Evolutionary conservation across 108 stramenopile genomes (phyloP), one percentile per base, ranked within the genome.

Genomic region (Conticribra guillardii): DNA sequence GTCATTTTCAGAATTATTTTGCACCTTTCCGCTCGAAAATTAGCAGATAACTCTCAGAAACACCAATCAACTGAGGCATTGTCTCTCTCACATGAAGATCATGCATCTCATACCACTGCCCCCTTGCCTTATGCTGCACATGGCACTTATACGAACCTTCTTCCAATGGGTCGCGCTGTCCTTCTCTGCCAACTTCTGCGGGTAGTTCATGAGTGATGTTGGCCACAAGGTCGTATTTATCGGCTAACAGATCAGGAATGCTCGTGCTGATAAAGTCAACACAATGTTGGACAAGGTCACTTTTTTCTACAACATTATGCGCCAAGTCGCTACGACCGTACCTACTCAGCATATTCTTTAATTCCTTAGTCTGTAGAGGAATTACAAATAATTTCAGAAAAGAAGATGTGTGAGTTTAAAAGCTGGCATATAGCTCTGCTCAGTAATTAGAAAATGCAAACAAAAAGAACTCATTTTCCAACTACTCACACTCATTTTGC

Each of bases 81-180:
- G 95, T 97, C 67, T 97, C 96, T 48, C 84, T 80, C 3, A 99
- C 97, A 60, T 94, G 89, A 52, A 98, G 70, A 66, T 99, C 98
- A 50, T 99, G 95, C 58, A 97, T 90, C 56, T 98, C 98, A 63
- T 95, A 99, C 99, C 99, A 99, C 60, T 97, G 96, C 3, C 87
- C 91, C 9, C 86, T 76, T 0, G 86, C 87, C 66, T 82, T 82
- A 65, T 96, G 96, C 56, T 91, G 88, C 22, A 97, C 94, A 66
- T 98, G 96, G 32, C 93, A 97, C 59, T 89, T 80, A 68, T 97
- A 97, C 9, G 82, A 84, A 17, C 96, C 98, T 19, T 89, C 89
- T 66, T 94, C 82, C 66, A 96, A 63, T 19, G 91, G 89, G 67
- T 93, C 92, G 44, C 69, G 73, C 33, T 89, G 80, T 33, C 89